Percentiles rank a stretch among this genome's conserved stretches.
phyloP scores from a whole-genome alignment of 768 basidiomycete species.

The Tubosaeta brunneosetosa region DNA sequence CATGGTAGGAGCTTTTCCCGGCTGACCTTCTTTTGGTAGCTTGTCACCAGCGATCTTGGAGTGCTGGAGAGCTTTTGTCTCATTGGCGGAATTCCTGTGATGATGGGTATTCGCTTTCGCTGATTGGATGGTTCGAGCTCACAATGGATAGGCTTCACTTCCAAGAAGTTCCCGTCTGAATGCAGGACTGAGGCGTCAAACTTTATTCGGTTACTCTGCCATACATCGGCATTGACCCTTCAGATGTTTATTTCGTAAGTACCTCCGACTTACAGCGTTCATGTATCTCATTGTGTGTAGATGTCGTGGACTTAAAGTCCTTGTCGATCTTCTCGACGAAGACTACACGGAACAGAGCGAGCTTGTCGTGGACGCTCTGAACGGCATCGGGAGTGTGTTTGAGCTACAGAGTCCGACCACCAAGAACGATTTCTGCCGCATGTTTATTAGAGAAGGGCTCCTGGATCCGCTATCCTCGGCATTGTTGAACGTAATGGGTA shows the following conservation, averaged over 20 bases:
- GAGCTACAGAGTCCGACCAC: constrained; percentile 95
- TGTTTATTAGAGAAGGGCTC: constrained; percentile 95
- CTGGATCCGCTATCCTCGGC: constrained; percentile 90
- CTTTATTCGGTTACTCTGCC: constrained; percentile 88
- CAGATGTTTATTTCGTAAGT: constrained; percentile 99
- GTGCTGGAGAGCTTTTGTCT: constrained; percentile 94
- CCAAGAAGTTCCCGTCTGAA: constrained; percentile 89
- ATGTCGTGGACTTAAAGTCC: constrained; percentile 89
- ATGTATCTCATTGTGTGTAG: constrained; percentile 35
- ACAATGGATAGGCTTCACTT: constrained; percentile 68
- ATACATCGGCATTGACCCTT: constrained; percentile 87
- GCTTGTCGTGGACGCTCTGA: constrained; percentile 87
- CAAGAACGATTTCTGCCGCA: constrained; percentile 96
- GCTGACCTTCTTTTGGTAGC: constrained; percentile 30
- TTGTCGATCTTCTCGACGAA: constrained; percentile 95
- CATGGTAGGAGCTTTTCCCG: neutral
- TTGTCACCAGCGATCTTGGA: constrained; percentile 69
- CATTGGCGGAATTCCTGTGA: constrained; percentile 91
- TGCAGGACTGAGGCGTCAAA: constrained; percentile 94
- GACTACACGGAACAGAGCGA: constrained; percentile 90
- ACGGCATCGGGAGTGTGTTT: constrained; percentile 93
- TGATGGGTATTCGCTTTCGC: constrained; percentile 62
- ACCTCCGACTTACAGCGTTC: neutral
- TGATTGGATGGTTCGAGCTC: constrained; percentile 1
- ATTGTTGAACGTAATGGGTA: constrained; percentile 81